A percentile compares a stretch with the other conserved stretches of the same genome.
These are phyloP conservation scores for Cystoderma amianthinum DNA, from an alignment of 768 basidiomycete species.

Conservation along the genomic window DNA sequence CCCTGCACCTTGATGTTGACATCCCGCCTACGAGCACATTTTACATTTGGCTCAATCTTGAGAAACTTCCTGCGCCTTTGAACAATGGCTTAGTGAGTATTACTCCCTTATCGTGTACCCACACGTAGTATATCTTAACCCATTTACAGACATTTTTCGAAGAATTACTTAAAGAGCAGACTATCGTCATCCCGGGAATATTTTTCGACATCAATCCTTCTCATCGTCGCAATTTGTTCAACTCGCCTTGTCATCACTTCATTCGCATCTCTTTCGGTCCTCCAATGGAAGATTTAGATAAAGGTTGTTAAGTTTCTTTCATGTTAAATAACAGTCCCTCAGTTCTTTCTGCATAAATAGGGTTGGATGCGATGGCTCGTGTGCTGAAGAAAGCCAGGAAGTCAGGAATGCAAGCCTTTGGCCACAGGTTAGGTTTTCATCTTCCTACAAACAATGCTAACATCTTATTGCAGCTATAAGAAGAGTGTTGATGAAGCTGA, in stretches of 20 bases:
- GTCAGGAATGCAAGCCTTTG: constrained; percentile 54
- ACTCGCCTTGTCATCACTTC: constrained; percentile 86
- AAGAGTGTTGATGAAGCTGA: constrained; percentile 5
- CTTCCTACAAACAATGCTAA: neutral
- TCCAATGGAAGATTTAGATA: constrained; percentile 71
- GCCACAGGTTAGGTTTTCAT: constrained; percentile 46
- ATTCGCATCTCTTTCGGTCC: constrained; percentile 86
- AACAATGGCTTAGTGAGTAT: constrained; percentile 74
- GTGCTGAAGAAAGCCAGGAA: constrained; percentile 67
- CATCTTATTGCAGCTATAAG: constrained; percentile 20
- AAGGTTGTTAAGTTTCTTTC: constrained; percentile 29
- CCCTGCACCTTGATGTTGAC: constrained; percentile 71
- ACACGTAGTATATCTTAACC: neutral
- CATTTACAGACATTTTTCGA: constrained; percentile 81
- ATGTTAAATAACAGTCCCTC: constrained; percentile 5
- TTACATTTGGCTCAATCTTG: constrained; percentile 91
- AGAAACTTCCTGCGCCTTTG: constrained; percentile 69
- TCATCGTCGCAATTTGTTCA: constrained; percentile 84
- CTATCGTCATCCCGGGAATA: constrained; percentile 87
- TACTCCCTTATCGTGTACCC: too few species aligned
- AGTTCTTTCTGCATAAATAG: constrained; percentile 29
- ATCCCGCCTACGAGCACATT: constrained; percentile 80
- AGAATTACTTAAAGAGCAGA: constrained; percentile 84
- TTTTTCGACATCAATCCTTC: constrained; percentile 83
- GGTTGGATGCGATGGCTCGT: constrained; percentile 80